Evolutionary conservation across 352 stramenopile species (phyloP).

Genomic region (Blastocystis sp.): DNA sequence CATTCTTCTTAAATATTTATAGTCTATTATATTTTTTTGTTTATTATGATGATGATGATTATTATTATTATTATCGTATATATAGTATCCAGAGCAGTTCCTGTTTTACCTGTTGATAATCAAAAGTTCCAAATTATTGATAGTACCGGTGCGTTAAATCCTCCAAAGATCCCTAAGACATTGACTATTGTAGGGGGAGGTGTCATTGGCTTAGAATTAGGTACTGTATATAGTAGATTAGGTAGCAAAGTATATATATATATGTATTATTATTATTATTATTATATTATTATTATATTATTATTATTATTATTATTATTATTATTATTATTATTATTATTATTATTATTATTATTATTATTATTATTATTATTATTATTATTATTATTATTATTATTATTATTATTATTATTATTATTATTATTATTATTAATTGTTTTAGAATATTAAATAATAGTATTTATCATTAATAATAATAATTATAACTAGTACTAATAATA

Average conservation of each 20-base stretch:
- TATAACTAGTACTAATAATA: neutral
- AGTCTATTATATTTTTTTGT: no score
- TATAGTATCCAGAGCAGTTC: conserved; percentile 57
- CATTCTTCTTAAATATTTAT: conserved; percentile 38
- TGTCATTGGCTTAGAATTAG: conserved; percentile 93
- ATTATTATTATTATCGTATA: neutral
- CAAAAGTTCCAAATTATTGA: conserved; percentile 84
- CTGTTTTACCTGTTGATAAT: conserved; percentile 86
- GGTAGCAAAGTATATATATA: no score
- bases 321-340: neutral
- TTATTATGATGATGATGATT: no score
- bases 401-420: neutral
- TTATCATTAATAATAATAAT: neutral
- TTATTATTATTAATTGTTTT: no score
- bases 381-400: neutral
- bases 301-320: conserved; percentile 10
- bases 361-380: conserved; percentile 9
- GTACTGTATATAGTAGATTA: conserved; percentile 84
- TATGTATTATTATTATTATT: no score
- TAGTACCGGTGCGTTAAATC: conserved; percentile 77
- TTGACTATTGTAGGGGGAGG: conserved; percentile 85
- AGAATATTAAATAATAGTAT: no score
- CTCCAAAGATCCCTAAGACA: conserved; percentile 71
- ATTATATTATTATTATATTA: conserved; percentile 2
- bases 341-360: neutral